Percentiles rank a stretch among this genome's conserved stretches.
Evolutionary conservation across 2,329 filamentous ascomycete genomes (phyloP).

Genomic region (Exophiala dermatitidis): DNA sequence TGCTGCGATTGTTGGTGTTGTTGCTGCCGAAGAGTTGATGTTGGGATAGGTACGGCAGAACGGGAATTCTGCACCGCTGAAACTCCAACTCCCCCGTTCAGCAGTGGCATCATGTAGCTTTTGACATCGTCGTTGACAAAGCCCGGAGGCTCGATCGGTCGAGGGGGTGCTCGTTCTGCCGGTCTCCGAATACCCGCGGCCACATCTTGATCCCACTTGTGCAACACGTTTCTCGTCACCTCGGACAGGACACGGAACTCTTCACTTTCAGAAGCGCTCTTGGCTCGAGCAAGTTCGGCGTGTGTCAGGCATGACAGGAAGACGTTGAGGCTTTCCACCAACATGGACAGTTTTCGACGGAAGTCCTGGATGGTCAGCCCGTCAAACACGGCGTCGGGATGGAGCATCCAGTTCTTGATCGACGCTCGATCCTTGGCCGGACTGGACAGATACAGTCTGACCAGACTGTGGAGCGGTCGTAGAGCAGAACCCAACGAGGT

Average conservation of each 20-base stretch:
- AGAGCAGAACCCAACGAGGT: slow-evolving; percentile 15
- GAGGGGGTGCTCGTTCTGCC: background rate
- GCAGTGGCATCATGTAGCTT: slow-evolving; percentile 5
- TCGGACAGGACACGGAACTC: slow-evolving; percentile 19
- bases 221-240: slow-evolving; percentile 19
- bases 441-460: slow-evolving; percentile 17
- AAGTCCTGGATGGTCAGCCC: slow-evolving; percentile 22
- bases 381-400: slow-evolving; percentile 16
- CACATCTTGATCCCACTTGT: slow-evolving; percentile 20
- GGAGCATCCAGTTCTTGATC: slow-evolving; percentile 19
- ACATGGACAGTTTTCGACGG: slow-evolving; percentile 20
- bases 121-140: slow-evolving; percentile 7
- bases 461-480: slow-evolving; percentile 18
- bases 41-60: background rate
- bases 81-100: slow-evolving; percentile 1
- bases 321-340: slow-evolving; percentile 22
- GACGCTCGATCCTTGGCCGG: slow-evolving; percentile 12
- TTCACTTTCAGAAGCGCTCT: slow-evolving; percentile 14
- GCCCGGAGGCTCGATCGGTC: slow-evolving; percentile 1
- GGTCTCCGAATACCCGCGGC: slow-evolving; percentile 1
- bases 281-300: slow-evolving; percentile 20
- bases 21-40: background rate
- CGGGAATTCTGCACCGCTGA: background rate
- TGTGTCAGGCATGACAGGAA: slow-evolving; percentile 22
- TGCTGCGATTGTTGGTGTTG: background rate